phyloP scores from a whole-genome alignment of 1,284 basidiomycete species.

The Trametes sp. region DNA sequence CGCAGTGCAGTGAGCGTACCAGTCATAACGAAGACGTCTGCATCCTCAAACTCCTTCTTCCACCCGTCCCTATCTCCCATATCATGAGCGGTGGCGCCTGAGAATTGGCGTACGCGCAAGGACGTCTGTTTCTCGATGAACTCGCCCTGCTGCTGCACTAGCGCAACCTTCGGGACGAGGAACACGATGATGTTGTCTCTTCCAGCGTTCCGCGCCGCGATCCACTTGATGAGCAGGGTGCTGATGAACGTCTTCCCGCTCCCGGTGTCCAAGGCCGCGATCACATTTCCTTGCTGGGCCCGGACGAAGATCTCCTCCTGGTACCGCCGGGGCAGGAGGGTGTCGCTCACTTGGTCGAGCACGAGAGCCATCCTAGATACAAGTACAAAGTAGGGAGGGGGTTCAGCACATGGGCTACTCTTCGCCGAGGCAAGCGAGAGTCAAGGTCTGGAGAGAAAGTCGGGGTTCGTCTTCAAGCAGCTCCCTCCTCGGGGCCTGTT shows the following conservation, averaged over 20 bases:
- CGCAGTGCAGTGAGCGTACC: constrained; percentile 49
- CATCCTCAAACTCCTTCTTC: constrained; percentile 63
- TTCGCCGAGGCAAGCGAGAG: not conserved
- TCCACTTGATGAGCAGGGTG: constrained; percentile 80
- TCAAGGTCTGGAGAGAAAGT: not conserved
- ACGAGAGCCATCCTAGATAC: constrained; percentile 31
- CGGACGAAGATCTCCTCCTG: constrained; percentile 79
- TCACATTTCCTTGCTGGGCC: constrained; percentile 76
- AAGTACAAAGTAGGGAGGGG: not conserved
- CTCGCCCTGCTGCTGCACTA: constrained; percentile 82
- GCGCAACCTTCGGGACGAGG: constrained; percentile 81
- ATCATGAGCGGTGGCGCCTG: constrained; percentile 74
- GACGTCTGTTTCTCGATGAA: constrained; percentile 73
- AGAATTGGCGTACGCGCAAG: constrained; percentile 69
- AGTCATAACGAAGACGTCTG: constrained; percentile 86
- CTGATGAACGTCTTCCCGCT: constrained; percentile 87
- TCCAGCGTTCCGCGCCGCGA: constrained; percentile 56
- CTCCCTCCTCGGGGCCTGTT: not conserved
- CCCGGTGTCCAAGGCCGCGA: constrained; percentile 81
- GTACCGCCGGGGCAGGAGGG: constrained; percentile 60
- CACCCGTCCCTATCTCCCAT: constrained; percentile 72
- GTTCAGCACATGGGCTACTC: not conserved
- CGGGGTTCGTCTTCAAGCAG: not conserved
- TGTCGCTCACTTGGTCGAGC: constrained; percentile 38
- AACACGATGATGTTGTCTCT: constrained; percentile 68